Percentiles rank a stretch among this genome's conserved stretches.
phyloP scores from a whole-genome alignment of 2,329 filamentous ascomycete genomes.

The Aureobasidium sp. region DNA sequence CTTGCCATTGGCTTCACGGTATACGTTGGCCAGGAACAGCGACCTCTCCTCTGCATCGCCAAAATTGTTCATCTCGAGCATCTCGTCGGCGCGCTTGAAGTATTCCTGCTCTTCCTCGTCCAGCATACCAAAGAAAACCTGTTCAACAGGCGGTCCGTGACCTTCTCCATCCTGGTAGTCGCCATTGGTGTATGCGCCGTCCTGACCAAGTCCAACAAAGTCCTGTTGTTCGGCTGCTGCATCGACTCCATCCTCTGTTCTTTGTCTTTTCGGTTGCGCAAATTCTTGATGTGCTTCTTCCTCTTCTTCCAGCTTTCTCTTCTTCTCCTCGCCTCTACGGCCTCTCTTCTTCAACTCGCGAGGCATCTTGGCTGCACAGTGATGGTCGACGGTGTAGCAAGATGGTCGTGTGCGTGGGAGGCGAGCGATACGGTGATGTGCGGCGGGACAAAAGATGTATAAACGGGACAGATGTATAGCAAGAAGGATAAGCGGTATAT shows the following conservation, averaged over 20 bases:
- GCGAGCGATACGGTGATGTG: not conserved
- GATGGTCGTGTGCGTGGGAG: not conserved
- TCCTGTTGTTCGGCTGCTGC: conserved; percentile 31
- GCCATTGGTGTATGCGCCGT: conserved; percentile 25
- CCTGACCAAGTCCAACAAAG: conserved; percentile 21
- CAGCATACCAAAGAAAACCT: conserved; percentile 86
- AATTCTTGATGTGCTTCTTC: conserved; percentile 29
- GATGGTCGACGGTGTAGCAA: not conserved
- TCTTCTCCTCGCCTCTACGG: conserved; percentile 46
- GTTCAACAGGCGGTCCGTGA: conserved; percentile 43
- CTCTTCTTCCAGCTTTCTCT: conserved; percentile 43
- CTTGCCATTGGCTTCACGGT: conserved; percentile 79
- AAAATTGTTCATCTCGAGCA: conserved; percentile 87
- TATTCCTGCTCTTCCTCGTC: conserved; percentile 93
- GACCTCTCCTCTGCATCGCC: conserved; percentile 56
- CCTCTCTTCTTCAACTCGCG: conserved; percentile 53
- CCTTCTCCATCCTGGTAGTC: conserved; percentile 26
- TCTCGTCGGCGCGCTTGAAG: conserved; percentile 81
- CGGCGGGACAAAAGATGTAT: not conserved
- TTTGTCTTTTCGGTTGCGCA: conserved; percentile 30
- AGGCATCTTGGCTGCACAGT: conserved; percentile 40
- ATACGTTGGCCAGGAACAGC: conserved; percentile 66
- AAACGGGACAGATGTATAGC: not conserved
- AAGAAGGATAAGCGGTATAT: not conserved
- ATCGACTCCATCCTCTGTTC: conserved; percentile 26